Evolutionary conservation across 2,329 filamentous ascomycete species (phyloP).

Genomic region (Clathrospora elynae): DNA sequence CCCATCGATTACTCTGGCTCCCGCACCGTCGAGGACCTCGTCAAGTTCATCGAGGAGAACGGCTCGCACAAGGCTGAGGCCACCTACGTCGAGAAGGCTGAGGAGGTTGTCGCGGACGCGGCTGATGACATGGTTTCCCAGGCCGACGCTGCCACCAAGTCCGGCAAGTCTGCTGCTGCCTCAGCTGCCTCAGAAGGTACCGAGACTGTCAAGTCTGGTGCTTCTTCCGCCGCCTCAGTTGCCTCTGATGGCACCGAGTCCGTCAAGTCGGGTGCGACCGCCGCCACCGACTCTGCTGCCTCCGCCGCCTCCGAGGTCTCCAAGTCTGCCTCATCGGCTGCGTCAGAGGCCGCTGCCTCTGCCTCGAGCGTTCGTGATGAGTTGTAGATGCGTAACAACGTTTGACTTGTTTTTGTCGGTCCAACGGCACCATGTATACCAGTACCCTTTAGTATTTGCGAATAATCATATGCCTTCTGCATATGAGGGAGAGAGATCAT

Average conservation of each 20-base stretch:
- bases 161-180: slow-evolving; percentile 52
- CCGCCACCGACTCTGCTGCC: slow-evolving; percentile 47
- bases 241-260: slow-evolving; percentile 43
- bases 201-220: slow-evolving; percentile 42
- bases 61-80: slow-evolving; percentile 84
- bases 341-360: slow-evolving; percentile 25
- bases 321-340: slow-evolving; percentile 48
- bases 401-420: slow-evolving; percentile 21
- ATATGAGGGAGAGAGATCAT: slow-evolving; percentile 35
- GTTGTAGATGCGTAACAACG: slow-evolving; percentile 63
- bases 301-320: slow-evolving; percentile 42
- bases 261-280: slow-evolving; percentile 45
- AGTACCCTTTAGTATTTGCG: slow-evolving; percentile 31
- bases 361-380: slow-evolving; percentile 65
- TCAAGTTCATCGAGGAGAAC: slow-evolving; percentile 91
- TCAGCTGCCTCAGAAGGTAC: slow-evolving; percentile 42
- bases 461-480: slow-evolving; percentile 16
- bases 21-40: slow-evolving; percentile 88
- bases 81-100: slow-evolving; percentile 57
- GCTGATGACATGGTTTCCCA: slow-evolving; percentile 50
- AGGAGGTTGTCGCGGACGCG: slow-evolving; percentile 50
- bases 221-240: slow-evolving; percentile 44
- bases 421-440: slow-evolving; percentile 22
- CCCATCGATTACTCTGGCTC: slow-evolving; percentile 86
- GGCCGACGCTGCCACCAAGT: slow-evolving; percentile 49